These are phyloP conservation scores for Neurospora sp. DNA, from an alignment of 495 filamentous ascomycete species.

Conservation along the genomic window DNA sequence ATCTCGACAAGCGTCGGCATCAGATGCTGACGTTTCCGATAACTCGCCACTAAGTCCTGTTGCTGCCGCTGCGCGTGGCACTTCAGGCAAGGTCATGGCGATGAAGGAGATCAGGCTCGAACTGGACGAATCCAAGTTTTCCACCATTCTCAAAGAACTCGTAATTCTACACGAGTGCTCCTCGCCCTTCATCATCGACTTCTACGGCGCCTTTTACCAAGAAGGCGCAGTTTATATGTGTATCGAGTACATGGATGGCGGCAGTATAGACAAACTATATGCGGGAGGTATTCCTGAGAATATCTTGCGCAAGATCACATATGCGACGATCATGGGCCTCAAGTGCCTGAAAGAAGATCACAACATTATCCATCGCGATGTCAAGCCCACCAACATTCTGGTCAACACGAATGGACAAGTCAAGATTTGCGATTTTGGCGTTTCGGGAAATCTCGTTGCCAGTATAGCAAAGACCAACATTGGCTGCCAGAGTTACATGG, in stretches of 20 bases:
- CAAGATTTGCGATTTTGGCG: conserved; percentile 98
- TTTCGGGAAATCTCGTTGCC: conserved; percentile 91
- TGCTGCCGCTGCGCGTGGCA: conserved; percentile 15
- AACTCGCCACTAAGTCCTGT: conserved; percentile 12
- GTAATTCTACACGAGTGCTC: conserved; percentile 92
- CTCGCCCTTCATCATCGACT: conserved; percentile 94
- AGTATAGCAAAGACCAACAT: conserved; percentile 99
- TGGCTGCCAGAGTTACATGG: conserved; percentile 99
- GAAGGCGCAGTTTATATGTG: conserved; percentile 99
- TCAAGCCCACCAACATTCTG: conserved; percentile 97
- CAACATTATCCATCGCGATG: conserved; percentile 98
- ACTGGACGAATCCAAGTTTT: conserved; percentile 91
- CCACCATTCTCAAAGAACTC: conserved; percentile 95
- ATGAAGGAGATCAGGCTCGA: conserved; percentile 99
- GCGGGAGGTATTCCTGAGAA: conserved; percentile 84
- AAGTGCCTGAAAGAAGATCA: conserved; percentile 95
- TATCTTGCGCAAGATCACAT: conserved; percentile 80
- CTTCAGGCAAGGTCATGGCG: conserved; percentile 78
- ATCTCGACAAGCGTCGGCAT: conserved; percentile 24
- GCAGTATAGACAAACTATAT: conserved; percentile 96
- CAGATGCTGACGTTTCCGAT: conserved; percentile 13
- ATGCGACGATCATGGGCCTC: conserved; percentile 84
- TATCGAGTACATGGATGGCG: conserved; percentile 98
- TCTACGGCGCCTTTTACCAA: conserved; percentile 98
- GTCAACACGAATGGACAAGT: conserved; percentile 82